Conservation (phyloP, 495 filamentous ascomycete species). For the Penicillium daleae region DNA sequence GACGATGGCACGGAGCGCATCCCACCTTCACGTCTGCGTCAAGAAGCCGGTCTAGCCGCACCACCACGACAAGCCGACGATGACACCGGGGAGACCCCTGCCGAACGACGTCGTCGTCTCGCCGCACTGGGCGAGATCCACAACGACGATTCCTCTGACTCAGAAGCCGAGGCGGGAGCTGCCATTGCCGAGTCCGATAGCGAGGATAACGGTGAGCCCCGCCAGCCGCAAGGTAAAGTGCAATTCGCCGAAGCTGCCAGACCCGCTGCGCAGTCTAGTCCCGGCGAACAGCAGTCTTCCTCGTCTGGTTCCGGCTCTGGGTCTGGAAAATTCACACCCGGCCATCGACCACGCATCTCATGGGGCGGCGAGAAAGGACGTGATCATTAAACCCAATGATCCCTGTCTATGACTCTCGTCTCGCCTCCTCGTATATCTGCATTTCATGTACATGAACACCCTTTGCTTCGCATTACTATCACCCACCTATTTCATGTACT, state of each 20-base stretch:
- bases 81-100: conserved; percentile 73
- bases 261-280: conserved; percentile 21
- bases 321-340: conserved; percentile 12
- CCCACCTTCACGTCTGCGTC: conserved; percentile 47
- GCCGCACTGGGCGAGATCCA: conserved; percentile 72
- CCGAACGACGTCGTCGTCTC: conserved; percentile 79
- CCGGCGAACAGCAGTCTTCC: conserved; percentile 21
- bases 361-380: conserved; percentile 39
- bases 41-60: conserved; percentile 39
- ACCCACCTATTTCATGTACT: neutral
- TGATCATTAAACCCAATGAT: conserved; percentile 7
- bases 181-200: conserved; percentile 29
- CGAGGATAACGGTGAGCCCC: conserved; percentile 35
- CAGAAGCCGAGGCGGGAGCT: conserved; percentile 63
- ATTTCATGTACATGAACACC: neutral
- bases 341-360: conserved; percentile 32
- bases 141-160: conserved; percentile 62
- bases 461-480: neutral
- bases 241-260: conserved; percentile 40
- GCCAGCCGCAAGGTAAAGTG: conserved; percentile 31
- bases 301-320: conserved; percentile 25
- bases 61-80: conserved; percentile 36
- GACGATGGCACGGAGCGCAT: conserved; percentile 62
- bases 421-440: neutral
- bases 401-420: neutral